A percentile compares a stretch with the other conserved stretches of the same genome.
Conservation (phyloP, 2,329 filamentous ascomycete genomes). For the Fusarium verticillioides region DNA sequence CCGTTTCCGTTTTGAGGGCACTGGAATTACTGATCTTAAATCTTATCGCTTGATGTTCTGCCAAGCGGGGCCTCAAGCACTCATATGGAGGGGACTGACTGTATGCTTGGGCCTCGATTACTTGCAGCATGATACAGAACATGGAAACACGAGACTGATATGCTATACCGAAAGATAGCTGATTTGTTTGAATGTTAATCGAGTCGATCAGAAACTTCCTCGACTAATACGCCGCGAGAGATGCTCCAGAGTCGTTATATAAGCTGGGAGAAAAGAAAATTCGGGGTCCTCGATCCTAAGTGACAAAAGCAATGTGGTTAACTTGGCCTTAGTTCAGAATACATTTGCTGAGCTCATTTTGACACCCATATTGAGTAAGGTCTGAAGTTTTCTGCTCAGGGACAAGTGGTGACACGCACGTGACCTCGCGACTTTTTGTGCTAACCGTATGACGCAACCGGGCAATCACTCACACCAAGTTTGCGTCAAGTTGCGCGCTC, state of each 20-base stretch:
- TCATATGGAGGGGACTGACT: not conserved
- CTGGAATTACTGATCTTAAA: slow-evolving; percentile 11
- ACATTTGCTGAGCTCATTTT: not conserved
- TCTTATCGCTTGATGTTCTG: no score
- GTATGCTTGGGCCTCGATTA: not conserved
- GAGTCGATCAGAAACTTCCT: not conserved
- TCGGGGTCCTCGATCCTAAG: not conserved
- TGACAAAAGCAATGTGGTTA: not conserved
- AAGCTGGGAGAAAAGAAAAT: not conserved
- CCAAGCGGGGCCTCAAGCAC: not conserved
- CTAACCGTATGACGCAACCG: slow-evolving; percentile 44
- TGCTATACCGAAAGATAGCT: not conserved
- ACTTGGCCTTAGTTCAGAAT: not conserved
- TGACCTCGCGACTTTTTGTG: slow-evolving; percentile 31
- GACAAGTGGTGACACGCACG: slow-evolving; percentile 1
- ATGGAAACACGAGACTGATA: not conserved
- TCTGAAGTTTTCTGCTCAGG: not conserved
- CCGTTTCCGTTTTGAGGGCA: not conserved
- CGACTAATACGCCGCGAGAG: not conserved
- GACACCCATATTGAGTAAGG: not conserved
- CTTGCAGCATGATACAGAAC: no score
- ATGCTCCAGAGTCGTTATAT: not conserved
- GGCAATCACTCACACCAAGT: slow-evolving; percentile 26
- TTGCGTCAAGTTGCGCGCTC: slow-evolving; percentile 17
- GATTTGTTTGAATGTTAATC: not conserved